phyloP scores from a whole-genome alignment of 305 asterid genomes.

The Lippia alba region DNA sequence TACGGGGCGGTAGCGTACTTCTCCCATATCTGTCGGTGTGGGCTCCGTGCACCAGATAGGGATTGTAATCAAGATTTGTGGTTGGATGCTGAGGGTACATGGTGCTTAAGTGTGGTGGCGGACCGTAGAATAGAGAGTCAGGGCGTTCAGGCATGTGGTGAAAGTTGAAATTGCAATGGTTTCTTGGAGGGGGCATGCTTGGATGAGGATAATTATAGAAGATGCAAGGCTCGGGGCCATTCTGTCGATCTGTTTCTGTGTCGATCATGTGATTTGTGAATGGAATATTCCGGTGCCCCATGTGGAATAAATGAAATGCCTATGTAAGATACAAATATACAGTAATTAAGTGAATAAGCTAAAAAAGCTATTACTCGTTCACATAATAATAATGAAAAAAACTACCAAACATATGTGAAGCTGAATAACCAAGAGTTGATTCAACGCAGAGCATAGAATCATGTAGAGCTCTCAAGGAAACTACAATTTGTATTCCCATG shows the following conservation, averaged over 20 bases:
- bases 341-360: neutral
- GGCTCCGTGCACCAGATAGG: slow-evolving; percentile 60
- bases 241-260: slow-evolving; percentile 64
- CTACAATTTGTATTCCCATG: neutral
- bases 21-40: slow-evolving; percentile 51
- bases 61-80: slow-evolving; percentile 60
- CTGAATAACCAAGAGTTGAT: slow-evolving; percentile 6
- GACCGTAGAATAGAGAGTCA: slow-evolving; percentile 60
- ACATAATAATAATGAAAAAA: neutral
- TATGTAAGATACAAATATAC: slow-evolving; percentile 43
- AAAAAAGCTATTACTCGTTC: no score
- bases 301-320: slow-evolving; percentile 48
- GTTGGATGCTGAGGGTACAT: slow-evolving; percentile 58
- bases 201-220: slow-evolving; percentile 65
- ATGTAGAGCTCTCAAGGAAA: neutral
- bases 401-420: slow-evolving; percentile 1
- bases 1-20: slow-evolving; percentile 34
- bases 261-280: slow-evolving; percentile 59
- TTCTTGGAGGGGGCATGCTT: slow-evolving; percentile 53
- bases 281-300: slow-evolving; percentile 73
- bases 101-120: slow-evolving; percentile 51
- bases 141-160: slow-evolving; percentile 65
- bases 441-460: neutral
- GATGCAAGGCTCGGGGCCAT: slow-evolving; percentile 59
- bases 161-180: slow-evolving; percentile 51